Evolutionary conservation across 208 protist species (phyloP).

Genomic region (Balamuthia mandrillaris): DNA sequence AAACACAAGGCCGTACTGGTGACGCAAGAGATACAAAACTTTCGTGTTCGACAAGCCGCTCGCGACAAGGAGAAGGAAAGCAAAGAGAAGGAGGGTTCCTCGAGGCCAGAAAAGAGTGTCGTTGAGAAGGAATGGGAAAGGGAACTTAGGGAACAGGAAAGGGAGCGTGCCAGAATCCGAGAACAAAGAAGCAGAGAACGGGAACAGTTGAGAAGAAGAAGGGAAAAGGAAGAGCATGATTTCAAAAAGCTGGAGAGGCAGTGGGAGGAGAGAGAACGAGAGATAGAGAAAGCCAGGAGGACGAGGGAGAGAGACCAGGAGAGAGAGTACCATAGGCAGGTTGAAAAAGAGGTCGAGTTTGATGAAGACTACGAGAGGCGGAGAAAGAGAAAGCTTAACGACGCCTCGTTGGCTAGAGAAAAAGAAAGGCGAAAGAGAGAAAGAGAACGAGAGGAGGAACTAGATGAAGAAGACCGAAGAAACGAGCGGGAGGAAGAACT

Average conservation of each 20-base stretch:
- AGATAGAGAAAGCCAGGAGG: not conserved
- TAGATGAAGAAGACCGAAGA: conserved; percentile 14
- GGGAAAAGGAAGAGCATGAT: not conserved
- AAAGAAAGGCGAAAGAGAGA: conserved; percentile 12
- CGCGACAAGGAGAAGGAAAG: not conserved
- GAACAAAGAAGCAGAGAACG: not conserved
- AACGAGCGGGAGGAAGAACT: conserved; percentile 29
- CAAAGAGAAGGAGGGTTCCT: not conserved
- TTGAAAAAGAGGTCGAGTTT: conserved; percentile 20
- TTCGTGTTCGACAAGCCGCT: not conserved
- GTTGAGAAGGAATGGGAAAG: conserved; percentile 29
- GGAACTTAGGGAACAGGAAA: conserved; percentile 34
- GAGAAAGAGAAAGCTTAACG: too few species aligned
- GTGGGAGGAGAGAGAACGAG: not conserved
- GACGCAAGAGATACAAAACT: not conserved
- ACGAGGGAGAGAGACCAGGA: not conserved
- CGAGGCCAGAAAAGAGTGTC: not conserved
- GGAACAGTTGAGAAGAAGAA: not conserved
- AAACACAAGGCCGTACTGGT: conserved; percentile 31
- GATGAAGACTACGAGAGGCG: conserved; percentile 25
- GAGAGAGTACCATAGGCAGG: not conserved
- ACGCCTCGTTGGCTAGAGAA: too few species aligned
- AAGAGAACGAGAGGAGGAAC: conserved; percentile 36
- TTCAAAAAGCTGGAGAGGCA: conserved; percentile 23
- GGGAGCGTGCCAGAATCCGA: conserved; percentile 40